Conservation (phyloP, 495 filamentous ascomycete genomes). For the Aspergillus funiculosus region DNA sequence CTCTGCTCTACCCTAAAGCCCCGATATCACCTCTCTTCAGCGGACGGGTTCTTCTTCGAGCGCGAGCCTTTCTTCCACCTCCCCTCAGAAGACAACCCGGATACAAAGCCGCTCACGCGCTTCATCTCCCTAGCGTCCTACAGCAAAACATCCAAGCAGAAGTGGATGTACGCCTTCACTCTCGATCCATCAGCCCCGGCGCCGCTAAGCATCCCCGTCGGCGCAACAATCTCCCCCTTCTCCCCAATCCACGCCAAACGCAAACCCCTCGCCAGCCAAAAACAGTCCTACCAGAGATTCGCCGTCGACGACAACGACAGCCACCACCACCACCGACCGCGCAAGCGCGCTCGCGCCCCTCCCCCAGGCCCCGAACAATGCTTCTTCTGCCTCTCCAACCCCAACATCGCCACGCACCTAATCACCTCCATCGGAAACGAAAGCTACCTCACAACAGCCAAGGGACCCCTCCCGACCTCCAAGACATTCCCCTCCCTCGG, state of each 20-base stretch:
- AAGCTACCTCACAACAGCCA: slow-evolving; percentile 82
- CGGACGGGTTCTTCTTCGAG: slow-evolving; percentile 69
- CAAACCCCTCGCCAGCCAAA: slow-evolving; percentile 43
- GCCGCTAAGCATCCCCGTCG: slow-evolving; percentile 52
- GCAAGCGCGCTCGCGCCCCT: slow-evolving; percentile 50
- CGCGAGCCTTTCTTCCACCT: slow-evolving; percentile 87
- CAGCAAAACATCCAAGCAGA: slow-evolving; percentile 66
- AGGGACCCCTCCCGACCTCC: slow-evolving; percentile 72
- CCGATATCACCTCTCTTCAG: slow-evolving; percentile 78
- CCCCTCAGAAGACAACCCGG: slow-evolving; percentile 47
- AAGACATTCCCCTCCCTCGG: slow-evolving; percentile 60
- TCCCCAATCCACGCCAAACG: slow-evolving; percentile 52
- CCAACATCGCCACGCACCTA: slow-evolving; percentile 75
- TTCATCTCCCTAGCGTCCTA: slow-evolving; percentile 82
- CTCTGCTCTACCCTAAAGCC: slow-evolving; percentile 72
- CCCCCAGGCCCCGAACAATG: slow-evolving; percentile 73
- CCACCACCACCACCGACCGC: slow-evolving; percentile 33
- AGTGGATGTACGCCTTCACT: slow-evolving; percentile 86
- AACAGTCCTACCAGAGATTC: slow-evolving; percentile 58
- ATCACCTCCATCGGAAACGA: slow-evolving; percentile 81
- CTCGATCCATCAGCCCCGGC: slow-evolving; percentile 59
- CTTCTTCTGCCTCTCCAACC: slow-evolving; percentile 91
- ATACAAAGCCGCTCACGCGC: slow-evolving; percentile 60
- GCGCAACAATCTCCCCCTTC: slow-evolving; percentile 69
- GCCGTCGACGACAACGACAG: slow-evolving; percentile 37